Evolutionary conservation across 306 rosid species (phyloP).

Genomic region (Trifolium subterraneum): DNA sequence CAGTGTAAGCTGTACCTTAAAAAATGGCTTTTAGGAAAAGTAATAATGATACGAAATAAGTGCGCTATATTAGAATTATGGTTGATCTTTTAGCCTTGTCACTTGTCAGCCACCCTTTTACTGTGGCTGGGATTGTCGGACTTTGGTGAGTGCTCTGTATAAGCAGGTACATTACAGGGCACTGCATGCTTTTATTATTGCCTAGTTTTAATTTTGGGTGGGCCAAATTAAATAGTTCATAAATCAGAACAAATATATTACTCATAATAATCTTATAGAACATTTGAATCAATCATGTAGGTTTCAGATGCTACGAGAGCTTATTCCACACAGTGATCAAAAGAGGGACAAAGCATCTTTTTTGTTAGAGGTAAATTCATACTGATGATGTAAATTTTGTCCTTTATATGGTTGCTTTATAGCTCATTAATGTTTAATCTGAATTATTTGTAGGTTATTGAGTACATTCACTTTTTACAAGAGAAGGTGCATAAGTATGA

Average conservation of each 20-base stretch:
- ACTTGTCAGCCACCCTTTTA: slow-evolving; percentile 17
- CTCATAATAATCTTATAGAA: slow-evolving; percentile 31
- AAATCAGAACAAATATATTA: slow-evolving; percentile 17
- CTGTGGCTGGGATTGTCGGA: neutral
- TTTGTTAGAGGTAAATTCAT: slow-evolving; percentile 75
- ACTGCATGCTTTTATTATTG: slow-evolving; percentile 12
- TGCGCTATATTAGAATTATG: slow-evolving; percentile 16
- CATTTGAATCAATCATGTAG: slow-evolving; percentile 52
- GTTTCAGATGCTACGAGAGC: slow-evolving; percentile 90
- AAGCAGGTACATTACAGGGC: neutral
- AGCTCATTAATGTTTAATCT: slow-evolving; percentile 28
- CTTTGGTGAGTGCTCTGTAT: neutral
- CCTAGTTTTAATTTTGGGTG: slow-evolving; percentile 30
- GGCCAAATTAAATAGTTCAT: slow-evolving; percentile 27
- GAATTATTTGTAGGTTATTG: slow-evolving; percentile 69
- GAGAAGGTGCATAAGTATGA: slow-evolving; percentile 85
- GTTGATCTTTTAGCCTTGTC: slow-evolving; percentile 2
- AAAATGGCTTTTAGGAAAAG: neutral
- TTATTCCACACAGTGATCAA: slow-evolving; percentile 96
- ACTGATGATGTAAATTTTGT: slow-evolving; percentile 2
- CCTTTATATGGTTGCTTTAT: slow-evolving; percentile 2
- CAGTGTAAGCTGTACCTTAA: neutral
- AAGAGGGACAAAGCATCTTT: slow-evolving; percentile 99
- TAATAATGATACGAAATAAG: neutral
- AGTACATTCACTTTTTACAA: slow-evolving; percentile 89